These are phyloP conservation scores for Camelina laxa DNA, from an alignment of 345 rosid species.

Conservation along the genomic window DNA sequence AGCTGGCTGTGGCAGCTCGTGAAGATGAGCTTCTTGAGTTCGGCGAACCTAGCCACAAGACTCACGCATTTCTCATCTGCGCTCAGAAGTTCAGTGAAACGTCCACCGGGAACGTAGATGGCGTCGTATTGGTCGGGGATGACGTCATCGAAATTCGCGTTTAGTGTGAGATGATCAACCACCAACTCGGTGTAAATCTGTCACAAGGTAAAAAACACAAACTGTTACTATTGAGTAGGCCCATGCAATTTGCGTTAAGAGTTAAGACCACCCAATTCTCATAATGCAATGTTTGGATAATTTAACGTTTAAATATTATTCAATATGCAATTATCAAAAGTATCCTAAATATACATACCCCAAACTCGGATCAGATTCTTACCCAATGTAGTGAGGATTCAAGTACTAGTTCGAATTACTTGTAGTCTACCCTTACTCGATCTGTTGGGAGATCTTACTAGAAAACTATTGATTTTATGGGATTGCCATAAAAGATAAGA, in stretches of 20 bases:
- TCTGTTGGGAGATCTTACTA: too few relatives aligned
- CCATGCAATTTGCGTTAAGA: not conserved
- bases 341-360: too few relatives aligned
- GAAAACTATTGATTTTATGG: too few relatives aligned
- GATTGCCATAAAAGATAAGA: too few relatives aligned
- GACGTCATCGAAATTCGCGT: slow-evolving; percentile 51
- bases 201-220: not conserved
- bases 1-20: slow-evolving; percentile 63
- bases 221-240: not conserved
- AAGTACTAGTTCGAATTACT: too few relatives aligned
- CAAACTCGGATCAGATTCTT: too few relatives aligned
- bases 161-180: slow-evolving; percentile 53
- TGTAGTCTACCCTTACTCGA: too few relatives aligned
- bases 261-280: not conserved
- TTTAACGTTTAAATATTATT: too few relatives aligned
- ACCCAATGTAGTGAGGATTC: too few relatives aligned
- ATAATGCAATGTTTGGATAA: not conserved
- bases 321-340: too few relatives aligned
- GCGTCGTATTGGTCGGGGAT: slow-evolving; percentile 49
- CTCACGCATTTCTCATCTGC: slow-evolving; percentile 47
- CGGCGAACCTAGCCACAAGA: slow-evolving; percentile 46
- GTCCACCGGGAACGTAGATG: slow-evolving; percentile 56
- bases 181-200: slow-evolving; percentile 55
- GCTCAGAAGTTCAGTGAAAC: slow-evolving; percentile 53
- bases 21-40: slow-evolving; percentile 49